These are phyloP conservation scores for Akanthomyces uredinophilus DNA, from an alignment of 2,329 filamentous ascomycete species.

Conservation along the genomic window DNA sequence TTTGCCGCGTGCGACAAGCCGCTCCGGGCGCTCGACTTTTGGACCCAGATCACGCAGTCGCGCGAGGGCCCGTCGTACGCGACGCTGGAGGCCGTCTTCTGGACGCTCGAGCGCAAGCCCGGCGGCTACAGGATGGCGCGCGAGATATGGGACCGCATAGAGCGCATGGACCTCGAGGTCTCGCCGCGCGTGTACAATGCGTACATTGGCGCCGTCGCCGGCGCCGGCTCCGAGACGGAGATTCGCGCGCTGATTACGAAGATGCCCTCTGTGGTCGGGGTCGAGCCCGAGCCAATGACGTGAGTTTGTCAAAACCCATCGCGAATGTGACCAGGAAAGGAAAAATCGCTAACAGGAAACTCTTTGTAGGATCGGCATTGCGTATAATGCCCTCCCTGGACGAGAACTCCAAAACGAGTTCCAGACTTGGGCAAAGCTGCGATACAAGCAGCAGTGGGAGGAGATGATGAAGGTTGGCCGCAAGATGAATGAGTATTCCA, in stretches of 20 bases:
- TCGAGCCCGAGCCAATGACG: conserved; percentile 64
- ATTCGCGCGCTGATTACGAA: conserved; percentile 60
- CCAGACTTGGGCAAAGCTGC: conserved; percentile 65
- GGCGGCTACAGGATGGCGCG: conserved; percentile 56
- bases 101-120: conserved; percentile 62
- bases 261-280: conserved; percentile 62
- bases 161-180: conserved; percentile 71
- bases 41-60: conserved; percentile 76
- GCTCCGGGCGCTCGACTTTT: conserved; percentile 67
- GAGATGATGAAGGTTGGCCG: conserved; percentile 54
- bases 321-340: background rate
- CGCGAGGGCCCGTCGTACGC: conserved; percentile 81
- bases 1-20: conserved; percentile 67
- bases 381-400: conserved; percentile 66
- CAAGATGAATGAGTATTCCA: conserved; percentile 38
- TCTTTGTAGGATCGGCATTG: conserved; percentile 5
- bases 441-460: conserved; percentile 65
- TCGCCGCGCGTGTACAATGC: conserved; percentile 67
- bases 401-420: conserved; percentile 63
- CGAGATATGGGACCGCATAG: conserved; percentile 66
- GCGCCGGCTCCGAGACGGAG: conserved; percentile 65
- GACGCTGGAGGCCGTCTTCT: conserved; percentile 76
- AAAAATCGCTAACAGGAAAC: background rate
- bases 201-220: conserved; percentile 69
- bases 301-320: conserved; percentile 42